These are phyloP conservation scores for Guyanaporus albipodus DNA, from an alignment of 768 basidiomycete genomes.

Conservation along the genomic window DNA sequence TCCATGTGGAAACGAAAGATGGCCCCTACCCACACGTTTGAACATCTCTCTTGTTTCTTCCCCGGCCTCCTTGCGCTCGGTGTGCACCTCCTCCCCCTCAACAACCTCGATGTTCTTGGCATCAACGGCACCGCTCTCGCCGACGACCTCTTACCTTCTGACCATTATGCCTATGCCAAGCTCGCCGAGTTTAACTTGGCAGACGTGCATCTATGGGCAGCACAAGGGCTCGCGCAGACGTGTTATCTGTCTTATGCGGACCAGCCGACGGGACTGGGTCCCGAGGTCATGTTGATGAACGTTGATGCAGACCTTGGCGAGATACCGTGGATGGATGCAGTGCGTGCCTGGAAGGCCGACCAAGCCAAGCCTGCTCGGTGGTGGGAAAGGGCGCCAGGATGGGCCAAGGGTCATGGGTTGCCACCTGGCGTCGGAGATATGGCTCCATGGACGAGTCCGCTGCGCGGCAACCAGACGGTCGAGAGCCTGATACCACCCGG, in stretches of 20 bases:
- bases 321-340: constrained; percentile 25
- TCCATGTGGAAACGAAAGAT: constrained; percentile 19
- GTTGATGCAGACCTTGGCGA: constrained; percentile 6
- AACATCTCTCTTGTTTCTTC: constrained; percentile 76
- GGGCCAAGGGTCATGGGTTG: constrained; percentile 28
- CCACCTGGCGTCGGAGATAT: constrained; percentile 51
- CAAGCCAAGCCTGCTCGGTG: not conserved
- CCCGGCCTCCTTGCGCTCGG: constrained; percentile 75
- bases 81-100: constrained; percentile 55
- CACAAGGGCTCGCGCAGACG: constrained; percentile 69
- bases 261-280: constrained; percentile 61
- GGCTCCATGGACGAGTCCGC: constrained; percentile 18
- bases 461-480: constrained; percentile 1
- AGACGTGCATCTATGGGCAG: constrained; percentile 70
- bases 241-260: constrained; percentile 73
- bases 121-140: constrained; percentile 41
- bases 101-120: constrained; percentile 45
- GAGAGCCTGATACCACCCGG: not conserved
- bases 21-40: constrained; percentile 48
- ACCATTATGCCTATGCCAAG: constrained; percentile 31
- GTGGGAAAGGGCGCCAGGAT: constrained; percentile 21
- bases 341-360: constrained; percentile 43
- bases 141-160: constrained; percentile 15
- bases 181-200: constrained; percentile 46
- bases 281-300: constrained; percentile 41